A percentile compares a stretch with the other conserved stretches of the same genome.
These are phyloP conservation scores for Xerocomellus intermedius DNA, from an alignment of 768 basidiomycete genomes.

Conservation along the genomic window DNA sequence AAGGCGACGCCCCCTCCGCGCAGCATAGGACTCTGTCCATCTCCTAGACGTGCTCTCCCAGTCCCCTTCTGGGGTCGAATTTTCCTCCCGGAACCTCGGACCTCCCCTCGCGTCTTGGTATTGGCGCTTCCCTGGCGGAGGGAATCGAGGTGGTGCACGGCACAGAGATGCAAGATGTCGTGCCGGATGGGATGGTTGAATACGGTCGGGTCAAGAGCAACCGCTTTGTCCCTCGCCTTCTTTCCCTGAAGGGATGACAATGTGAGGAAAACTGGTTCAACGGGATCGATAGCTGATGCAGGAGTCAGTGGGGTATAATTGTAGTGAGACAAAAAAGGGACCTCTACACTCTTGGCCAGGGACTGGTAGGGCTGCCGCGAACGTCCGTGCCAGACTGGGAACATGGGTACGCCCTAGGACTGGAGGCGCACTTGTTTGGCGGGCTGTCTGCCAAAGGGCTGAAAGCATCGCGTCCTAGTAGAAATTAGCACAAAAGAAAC, in stretches of 20 bases:
- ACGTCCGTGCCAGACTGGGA: slow-evolving; percentile 7
- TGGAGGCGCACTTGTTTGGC: slow-evolving; percentile 9
- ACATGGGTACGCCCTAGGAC: background rate
- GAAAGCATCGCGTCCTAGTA: slow-evolving; percentile 15
- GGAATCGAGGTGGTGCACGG: slow-evolving; percentile 82
- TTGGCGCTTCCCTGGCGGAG: slow-evolving; percentile 90
- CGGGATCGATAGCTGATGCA: slow-evolving; percentile 36
- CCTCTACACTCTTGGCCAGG: slow-evolving; percentile 16
- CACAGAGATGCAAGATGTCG: slow-evolving; percentile 91
- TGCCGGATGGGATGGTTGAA: slow-evolving; percentile 87
- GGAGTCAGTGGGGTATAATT: slow-evolving; percentile 6
- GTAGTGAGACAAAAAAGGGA: slow-evolving; percentile 5
- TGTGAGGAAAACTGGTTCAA: slow-evolving; percentile 56
- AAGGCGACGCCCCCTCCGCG: slow-evolving; percentile 92
- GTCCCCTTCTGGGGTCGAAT: slow-evolving; percentile 90
- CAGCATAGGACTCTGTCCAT: slow-evolving; percentile 81
- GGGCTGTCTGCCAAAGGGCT: slow-evolving; percentile 13
- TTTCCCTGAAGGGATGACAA: slow-evolving; percentile 54
- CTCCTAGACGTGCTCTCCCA: slow-evolving; percentile 87
- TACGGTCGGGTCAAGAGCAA: slow-evolving; percentile 73
- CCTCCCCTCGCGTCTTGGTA: slow-evolving; percentile 90
- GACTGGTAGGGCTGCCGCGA: slow-evolving; percentile 9
- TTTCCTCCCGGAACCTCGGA: slow-evolving; percentile 86
- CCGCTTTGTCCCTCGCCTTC: slow-evolving; percentile 45
- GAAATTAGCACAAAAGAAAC: background rate